Evolutionary conservation across 305 asterid species (phyloP), one percentile per base, ranked within the genome.

Genomic region (Rubia balearica): DNA sequence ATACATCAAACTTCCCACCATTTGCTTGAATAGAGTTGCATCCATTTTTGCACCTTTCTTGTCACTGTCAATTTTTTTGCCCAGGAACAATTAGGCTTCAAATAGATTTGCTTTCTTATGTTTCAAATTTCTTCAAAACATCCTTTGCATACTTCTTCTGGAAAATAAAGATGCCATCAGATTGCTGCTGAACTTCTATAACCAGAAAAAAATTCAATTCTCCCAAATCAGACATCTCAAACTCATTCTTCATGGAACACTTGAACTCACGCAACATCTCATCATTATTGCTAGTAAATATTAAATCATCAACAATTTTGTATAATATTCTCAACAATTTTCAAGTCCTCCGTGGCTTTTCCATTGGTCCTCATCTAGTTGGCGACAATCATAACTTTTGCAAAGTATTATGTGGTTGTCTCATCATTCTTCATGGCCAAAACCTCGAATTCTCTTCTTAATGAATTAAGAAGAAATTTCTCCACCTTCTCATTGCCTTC

Each of bases 271-370:
- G 19, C 38, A 22, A 19, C 33, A 62, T n/a, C 12, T 19, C 17
- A 5, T 21, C 41, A 27, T 62, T 45, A 19, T 62, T 14, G 10
- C 67, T 38, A 22, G 41, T 62, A 14, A 5, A 62, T 2, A 62
- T n/a, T 14, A 62, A 62, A 24, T 62, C 67, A 62, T 62, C 67
- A 62, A 62, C 68, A 63, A n/a, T n/a, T n/a, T n/a, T 3, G 33
- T 30, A 30, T 1, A 55, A 55, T 55, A 3, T 55, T 55, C 61
- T 55, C 24, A 13, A 55, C 24, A 17, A 55, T 55, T 24, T 55
- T 55, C 6, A 24, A 55, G 21, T 55, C 61, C 8, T n/a, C 22
- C 61, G 17, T 7, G 2, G 8, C 3, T 40, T 40, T 6, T 38
- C 41, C 41, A 38, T 38, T 38, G 3, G 41, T 38, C n/a, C 60